phyloP scores from a whole-genome alignment of 176 grass and related monocot species.

The Eleusine coracana region DNA sequence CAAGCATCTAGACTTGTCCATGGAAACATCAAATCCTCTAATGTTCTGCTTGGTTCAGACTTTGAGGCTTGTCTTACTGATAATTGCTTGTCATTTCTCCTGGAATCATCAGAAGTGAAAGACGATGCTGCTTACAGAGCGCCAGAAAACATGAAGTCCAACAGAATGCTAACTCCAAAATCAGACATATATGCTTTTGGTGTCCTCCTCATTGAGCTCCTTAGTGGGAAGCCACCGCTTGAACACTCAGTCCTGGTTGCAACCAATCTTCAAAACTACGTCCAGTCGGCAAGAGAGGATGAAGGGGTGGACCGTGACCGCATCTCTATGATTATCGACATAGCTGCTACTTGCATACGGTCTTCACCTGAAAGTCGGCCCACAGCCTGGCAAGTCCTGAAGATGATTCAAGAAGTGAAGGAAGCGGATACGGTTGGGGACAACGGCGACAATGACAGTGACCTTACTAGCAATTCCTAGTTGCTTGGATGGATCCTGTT shows the following conservation, averaged over 20 bases:
- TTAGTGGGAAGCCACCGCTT: constrained; percentile 74
- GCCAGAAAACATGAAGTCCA: constrained; percentile 80
- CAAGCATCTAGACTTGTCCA: constrained; percentile 92
- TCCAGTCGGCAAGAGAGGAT: constrained; percentile 69
- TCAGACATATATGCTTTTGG: constrained; percentile 95
- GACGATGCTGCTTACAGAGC: constrained; percentile 64
- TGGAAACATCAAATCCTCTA: constrained; percentile 85
- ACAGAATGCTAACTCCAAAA: constrained; percentile 66
- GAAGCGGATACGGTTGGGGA: constrained; percentile 66
- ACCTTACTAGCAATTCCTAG: constrained; percentile 75
- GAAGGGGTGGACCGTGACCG: constrained; percentile 66
- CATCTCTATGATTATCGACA: constrained; percentile 77
- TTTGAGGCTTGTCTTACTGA: constrained; percentile 97
- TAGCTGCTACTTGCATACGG: constrained; percentile 64
- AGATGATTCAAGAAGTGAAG: constrained; percentile 99
- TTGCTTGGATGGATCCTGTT: constrained; percentile 24
- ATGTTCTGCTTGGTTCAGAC: constrained; percentile 88
- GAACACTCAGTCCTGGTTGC: constrained; percentile 60
- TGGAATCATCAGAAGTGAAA: constrained; percentile 70
- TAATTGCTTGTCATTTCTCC: constrained; percentile 81
- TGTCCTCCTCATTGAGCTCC: constrained; percentile 78
- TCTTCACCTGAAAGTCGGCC: constrained; percentile 78
- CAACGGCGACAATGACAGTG: constrained; percentile 72
- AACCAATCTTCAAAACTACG: constrained; percentile 70
- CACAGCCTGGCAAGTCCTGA: constrained; percentile 93